Evolutionary conservation across 2,329 filamentous ascomycete species (phyloP), one percentile per base, ranked within the genome.

Genomic region (Pyricularia sp.): DNA sequence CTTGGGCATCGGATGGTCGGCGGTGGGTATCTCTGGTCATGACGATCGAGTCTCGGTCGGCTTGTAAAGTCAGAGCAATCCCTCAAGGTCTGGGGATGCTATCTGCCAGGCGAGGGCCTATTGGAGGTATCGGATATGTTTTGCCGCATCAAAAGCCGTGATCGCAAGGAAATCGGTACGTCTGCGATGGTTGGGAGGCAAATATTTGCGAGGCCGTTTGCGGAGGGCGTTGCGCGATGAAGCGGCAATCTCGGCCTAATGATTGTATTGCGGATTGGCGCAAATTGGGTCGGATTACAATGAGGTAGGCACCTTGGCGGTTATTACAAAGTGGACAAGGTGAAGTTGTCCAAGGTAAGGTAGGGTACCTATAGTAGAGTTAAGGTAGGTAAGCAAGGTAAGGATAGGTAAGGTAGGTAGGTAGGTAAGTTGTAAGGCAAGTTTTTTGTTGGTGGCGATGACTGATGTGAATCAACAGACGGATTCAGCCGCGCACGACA

Each of bases 21-120:
- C 78, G 76, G 72, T 73, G 73, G 61, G 78, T 75, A 74, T 84
- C 82, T 77, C 79, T 80, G 78, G 83, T 83, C 83, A 85, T 86
- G 64, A 65, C 59, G 67, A 69, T 70, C n/a, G 65, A 66, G 68
- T 64, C 63, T 70, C 66, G 64, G 55, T 50, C 42, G 33, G 33
- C 31, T 36, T 68, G 67, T 55, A 61, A 26, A 17, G 64, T 65
- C 59, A 20, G 10, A 36, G 64, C 64, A 23, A 65, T 65, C 64
- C 64, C 64, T 65, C 23, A 36, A 23, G 28, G 26, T 26, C n/a
- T 17, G 25, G 59, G 59, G 59, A 63, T 26, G 59, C 59, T 63
- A 63, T 63, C 23, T 61, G 12, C 14, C 26, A 17, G 59, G 59
- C 59, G 59, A 63, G 14, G n/a, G 23, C 59, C 59, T 63, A 12